These are phyloP conservation scores for Aaosphaeria arxii DNA, from an alignment of 2,329 filamentous ascomycete species.

Conservation along the genomic window DNA sequence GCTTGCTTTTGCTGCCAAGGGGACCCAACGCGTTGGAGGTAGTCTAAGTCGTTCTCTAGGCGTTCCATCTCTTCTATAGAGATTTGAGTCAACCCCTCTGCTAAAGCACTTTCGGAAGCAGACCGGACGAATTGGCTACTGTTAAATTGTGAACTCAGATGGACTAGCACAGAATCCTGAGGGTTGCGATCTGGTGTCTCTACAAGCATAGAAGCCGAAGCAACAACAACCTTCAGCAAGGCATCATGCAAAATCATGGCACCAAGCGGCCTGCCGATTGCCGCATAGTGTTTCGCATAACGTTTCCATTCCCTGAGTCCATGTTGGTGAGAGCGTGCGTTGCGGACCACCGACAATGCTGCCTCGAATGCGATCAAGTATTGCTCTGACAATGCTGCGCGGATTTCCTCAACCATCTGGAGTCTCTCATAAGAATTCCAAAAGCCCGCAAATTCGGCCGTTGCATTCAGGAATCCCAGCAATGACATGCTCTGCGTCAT, in stretches of 20 bases:
- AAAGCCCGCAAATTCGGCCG: conserved; percentile 73
- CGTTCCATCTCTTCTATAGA: conserved; percentile 80
- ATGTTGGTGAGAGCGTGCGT: conserved; percentile 64
- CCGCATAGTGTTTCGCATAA: conserved; percentile 78
- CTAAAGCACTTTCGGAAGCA: conserved; percentile 27
- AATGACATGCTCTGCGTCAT: conserved; percentile 79
- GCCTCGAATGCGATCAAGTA: conserved; percentile 87
- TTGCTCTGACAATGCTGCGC: conserved; percentile 72
- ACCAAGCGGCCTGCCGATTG: conserved; percentile 75
- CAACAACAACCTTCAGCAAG: conserved; percentile 80
- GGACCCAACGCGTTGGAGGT: conserved; percentile 74
- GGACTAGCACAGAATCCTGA: conserved; percentile 67
- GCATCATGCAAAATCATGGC: conserved; percentile 88
- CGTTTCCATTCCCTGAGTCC: conserved; percentile 82
- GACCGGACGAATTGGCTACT: conserved; percentile 12
- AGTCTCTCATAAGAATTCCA: conserved; percentile 76
- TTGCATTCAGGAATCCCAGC: conserved; percentile 85
- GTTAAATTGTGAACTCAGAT: conserved; percentile 46
- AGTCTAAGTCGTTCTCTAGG: conserved; percentile 86
- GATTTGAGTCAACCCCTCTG: conserved; percentile 64
- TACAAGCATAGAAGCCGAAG: conserved; percentile 71
- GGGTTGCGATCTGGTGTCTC: conserved; percentile 59
- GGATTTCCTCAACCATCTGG: conserved; percentile 67
- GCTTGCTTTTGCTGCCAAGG: conserved; percentile 83
- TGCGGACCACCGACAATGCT: conserved; percentile 85